Percentiles rank a stretch among this genome's conserved stretches.
Evolutionary conservation across 164 flowering plant species (phyloP).

Genomic region (Tinospora cordifolia): DNA sequence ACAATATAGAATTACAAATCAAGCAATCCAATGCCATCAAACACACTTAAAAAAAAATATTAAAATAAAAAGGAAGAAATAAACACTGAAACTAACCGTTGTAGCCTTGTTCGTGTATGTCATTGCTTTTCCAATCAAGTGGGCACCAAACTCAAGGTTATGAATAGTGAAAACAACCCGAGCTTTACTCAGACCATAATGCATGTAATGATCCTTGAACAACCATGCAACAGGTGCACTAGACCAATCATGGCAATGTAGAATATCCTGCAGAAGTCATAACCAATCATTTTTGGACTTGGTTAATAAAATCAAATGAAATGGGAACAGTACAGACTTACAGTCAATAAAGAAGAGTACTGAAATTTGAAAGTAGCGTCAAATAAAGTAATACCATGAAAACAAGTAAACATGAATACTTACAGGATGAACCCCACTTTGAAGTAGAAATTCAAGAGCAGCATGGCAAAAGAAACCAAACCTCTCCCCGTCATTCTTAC

Average conservation of each 20-base stretch:
- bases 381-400: background rate
- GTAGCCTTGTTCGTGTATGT: constrained; percentile 76
- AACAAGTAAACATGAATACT: constrained; percentile 22
- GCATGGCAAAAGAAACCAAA: constrained; percentile 95
- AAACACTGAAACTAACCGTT: constrained; percentile 51
- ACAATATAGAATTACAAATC: too few species aligned
- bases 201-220: constrained; percentile 77
- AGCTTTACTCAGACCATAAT: constrained; percentile 79
- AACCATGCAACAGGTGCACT: constrained; percentile 98
- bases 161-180: constrained; percentile 94
- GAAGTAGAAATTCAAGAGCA: constrained; percentile 85
- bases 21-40: background rate
- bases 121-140: constrained; percentile 76
- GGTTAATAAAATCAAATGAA: background rate
- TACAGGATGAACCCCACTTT: constrained; percentile 87
- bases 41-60: background rate
- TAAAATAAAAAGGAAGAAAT: constrained; percentile 5
- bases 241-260: constrained; percentile 99
- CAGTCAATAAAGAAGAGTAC: background rate
- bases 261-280: constrained; percentile 61
- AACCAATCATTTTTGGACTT: background rate
- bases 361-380: background rate
- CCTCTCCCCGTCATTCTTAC: constrained; percentile 75
- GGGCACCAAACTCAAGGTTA: constrained; percentile 92
- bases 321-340: background rate